Conservation (phyloP, 2,329 filamentous ascomycete genomes). For the Penicillium janthinellum region DNA sequence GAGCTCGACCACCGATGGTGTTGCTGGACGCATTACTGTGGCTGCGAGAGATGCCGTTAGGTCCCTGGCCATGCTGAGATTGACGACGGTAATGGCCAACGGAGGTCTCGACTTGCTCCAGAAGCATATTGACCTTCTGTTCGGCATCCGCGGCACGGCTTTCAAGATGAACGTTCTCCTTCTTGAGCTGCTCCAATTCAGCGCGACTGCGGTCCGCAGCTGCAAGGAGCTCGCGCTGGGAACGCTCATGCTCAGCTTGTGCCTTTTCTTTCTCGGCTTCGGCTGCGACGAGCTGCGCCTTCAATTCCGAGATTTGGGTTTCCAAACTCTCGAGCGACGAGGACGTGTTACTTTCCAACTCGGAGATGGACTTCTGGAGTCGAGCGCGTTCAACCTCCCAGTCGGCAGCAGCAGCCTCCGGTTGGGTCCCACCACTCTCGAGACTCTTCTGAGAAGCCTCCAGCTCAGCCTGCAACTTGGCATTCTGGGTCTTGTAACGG, state of each 20-base stretch:
- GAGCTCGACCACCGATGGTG: slow-evolving; percentile 43
- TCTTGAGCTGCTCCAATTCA: slow-evolving; percentile 78
- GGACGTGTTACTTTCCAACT: slow-evolving; percentile 69
- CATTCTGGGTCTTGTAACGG: slow-evolving; percentile 85
- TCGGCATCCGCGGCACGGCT: slow-evolving; percentile 86
- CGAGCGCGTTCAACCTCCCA: slow-evolving; percentile 75
- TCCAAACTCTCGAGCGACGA: slow-evolving; percentile 70
- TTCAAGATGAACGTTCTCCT: slow-evolving; percentile 80
- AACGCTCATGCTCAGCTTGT: slow-evolving; percentile 57
- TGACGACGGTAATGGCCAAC: slow-evolving; percentile 93
- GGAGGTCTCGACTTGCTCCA: slow-evolving; percentile 91
- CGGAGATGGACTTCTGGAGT: slow-evolving; percentile 69
- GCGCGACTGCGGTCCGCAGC: slow-evolving; percentile 58
- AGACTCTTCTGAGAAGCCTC: slow-evolving; percentile 62
- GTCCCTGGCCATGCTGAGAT: slow-evolving; percentile 50
- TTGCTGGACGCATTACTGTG: slow-evolving; percentile 59
- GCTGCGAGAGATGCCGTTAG: slow-evolving; percentile 49
- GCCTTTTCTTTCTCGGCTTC: slow-evolving; percentile 70
- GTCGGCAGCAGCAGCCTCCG: slow-evolving; percentile 54
- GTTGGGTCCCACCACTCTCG: slow-evolving; percentile 40
- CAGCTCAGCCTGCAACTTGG: slow-evolving; percentile 79
- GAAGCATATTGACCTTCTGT: slow-evolving; percentile 84
- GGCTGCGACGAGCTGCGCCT: slow-evolving; percentile 66
- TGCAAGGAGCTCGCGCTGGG: slow-evolving; percentile 59
- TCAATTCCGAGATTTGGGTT: slow-evolving; percentile 67